phyloP scores from a whole-genome alignment of 2,329 filamentous ascomycete genomes.

The Xylariaceae sp. region DNA sequence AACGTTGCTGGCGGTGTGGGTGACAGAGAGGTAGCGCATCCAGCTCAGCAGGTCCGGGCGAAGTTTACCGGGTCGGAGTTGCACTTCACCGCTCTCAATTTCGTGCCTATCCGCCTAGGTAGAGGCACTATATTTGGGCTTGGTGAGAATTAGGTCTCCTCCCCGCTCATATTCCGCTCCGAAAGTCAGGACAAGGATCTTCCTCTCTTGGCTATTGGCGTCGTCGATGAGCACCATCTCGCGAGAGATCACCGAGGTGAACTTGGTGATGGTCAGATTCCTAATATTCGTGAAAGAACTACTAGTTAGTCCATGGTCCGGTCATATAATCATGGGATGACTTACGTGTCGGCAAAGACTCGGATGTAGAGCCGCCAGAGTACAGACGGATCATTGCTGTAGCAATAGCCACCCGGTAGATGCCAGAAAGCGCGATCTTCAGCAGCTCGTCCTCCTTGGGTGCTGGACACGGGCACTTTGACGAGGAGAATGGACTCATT shows the following conservation, averaged over 20 bases:
- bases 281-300: background rate
- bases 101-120: background rate
- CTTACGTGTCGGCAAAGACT: background rate
- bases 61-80: background rate
- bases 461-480: background rate
- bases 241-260: background rate
- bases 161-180: background rate
- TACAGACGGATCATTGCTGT: background rate
- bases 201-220: background rate
- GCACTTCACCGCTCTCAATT: background rate
- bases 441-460: background rate
- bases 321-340: background rate
- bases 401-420: conserved; percentile 1
- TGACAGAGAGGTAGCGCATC: background rate
- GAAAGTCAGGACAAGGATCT: conserved; percentile 6
- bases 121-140: background rate
- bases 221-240: background rate
- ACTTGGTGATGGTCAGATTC: background rate
- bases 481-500: background rate
- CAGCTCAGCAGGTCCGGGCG: background rate
- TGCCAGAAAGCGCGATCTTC: background rate
- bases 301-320: background rate
- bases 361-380: background rate
- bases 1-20: background rate
- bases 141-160: background rate